Percentiles rank a stretch among this genome's conserved stretches.
Evolutionary conservation across 805 yeast genomes (phyloP).

Genomic region (Zygoascus bituminiphila): DNA sequence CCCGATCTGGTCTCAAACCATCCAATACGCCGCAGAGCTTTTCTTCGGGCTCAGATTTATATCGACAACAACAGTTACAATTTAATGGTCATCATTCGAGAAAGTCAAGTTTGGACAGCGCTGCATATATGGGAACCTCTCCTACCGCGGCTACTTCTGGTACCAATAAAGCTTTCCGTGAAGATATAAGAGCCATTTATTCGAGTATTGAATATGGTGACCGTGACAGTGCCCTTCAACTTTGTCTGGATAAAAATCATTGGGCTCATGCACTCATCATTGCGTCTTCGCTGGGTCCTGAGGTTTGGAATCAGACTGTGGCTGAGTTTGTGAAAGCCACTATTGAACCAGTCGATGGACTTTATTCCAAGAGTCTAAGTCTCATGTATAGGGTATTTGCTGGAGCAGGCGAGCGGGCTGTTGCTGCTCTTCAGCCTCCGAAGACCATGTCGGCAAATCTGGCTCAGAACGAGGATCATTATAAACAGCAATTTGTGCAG

Average conservation of each 20-base stretch:
- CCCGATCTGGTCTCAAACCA: constrained; percentile 9
- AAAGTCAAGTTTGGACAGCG: constrained; percentile 9
- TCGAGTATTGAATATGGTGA: constrained; percentile 39
- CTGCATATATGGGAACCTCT: constrained; percentile 1
- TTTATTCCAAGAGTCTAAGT: constrained; percentile 36
- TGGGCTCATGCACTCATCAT: constrained; percentile 73
- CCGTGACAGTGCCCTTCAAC: constrained; percentile 54
- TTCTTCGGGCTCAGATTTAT: constrained; percentile 22
- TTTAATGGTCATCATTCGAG: constrained; percentile 5
- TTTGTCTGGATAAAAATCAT: constrained; percentile 54
- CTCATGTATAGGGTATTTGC: constrained; percentile 53
- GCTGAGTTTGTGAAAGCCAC: constrained; percentile 47
- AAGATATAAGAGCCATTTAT: constrained; percentile 17
- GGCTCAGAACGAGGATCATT: constrained; percentile 9
- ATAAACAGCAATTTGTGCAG: constrained; percentile 8
- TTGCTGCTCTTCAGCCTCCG: constrained; percentile 40
- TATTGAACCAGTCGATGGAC: constrained; percentile 22
- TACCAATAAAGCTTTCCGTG: constrained; percentile 5
- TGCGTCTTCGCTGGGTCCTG: constrained; percentile 57
- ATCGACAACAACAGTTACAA: constrained; percentile 4
- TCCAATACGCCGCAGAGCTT: constrained; percentile 8
- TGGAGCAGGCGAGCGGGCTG: constrained; percentile 49
- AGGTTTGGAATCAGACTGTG: constrained; percentile 49
- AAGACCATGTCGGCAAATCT: constrained; percentile 13
- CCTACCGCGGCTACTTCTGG: constrained; percentile 1